These are phyloP conservation scores for Botrytis sinoallii DNA, from an alignment of 2,329 filamentous ascomycete species.

Conservation along the genomic window DNA sequence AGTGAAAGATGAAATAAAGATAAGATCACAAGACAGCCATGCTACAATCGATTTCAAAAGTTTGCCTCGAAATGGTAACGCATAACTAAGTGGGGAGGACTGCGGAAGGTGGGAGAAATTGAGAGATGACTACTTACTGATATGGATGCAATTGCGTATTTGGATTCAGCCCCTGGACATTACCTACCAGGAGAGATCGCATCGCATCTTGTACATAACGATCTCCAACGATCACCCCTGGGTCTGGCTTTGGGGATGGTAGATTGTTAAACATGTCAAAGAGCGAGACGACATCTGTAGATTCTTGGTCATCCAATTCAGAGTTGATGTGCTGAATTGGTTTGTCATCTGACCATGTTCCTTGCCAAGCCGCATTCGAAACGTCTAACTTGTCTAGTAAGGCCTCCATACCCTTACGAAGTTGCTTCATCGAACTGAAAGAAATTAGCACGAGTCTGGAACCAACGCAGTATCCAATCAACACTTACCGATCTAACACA, in stretches of 20 bases:
- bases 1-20: not conserved
- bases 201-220: constrained; percentile 52
- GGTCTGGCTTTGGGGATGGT: constrained; percentile 62
- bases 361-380: constrained; percentile 54
- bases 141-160: constrained; percentile 69
- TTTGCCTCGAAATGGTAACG: not conserved
- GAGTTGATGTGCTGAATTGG: constrained; percentile 42
- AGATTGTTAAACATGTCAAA: constrained; percentile 72
- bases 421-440: constrained; percentile 42
- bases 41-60: not conserved
- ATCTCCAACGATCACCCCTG: constrained; percentile 46
- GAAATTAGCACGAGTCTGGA: not conserved
- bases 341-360: constrained; percentile 34
- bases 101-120: not conserved
- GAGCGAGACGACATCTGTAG: constrained; percentile 49
- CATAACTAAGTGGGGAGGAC: not conserved
- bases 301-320: constrained; percentile 26
- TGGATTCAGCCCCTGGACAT: constrained; percentile 51
- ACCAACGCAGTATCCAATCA: not conserved
- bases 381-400: constrained; percentile 56
- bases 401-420: constrained; percentile 46
- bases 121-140: constrained; percentile 45
- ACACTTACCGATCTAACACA: constrained; percentile 41
- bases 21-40: not conserved
- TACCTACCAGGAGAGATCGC: constrained; percentile 51